Percentiles rank a stretch among this genome's conserved stretches.
phyloP scores from a whole-genome alignment of 1,284 basidiomycete genomes.

The Ganoderma sp. region DNA sequence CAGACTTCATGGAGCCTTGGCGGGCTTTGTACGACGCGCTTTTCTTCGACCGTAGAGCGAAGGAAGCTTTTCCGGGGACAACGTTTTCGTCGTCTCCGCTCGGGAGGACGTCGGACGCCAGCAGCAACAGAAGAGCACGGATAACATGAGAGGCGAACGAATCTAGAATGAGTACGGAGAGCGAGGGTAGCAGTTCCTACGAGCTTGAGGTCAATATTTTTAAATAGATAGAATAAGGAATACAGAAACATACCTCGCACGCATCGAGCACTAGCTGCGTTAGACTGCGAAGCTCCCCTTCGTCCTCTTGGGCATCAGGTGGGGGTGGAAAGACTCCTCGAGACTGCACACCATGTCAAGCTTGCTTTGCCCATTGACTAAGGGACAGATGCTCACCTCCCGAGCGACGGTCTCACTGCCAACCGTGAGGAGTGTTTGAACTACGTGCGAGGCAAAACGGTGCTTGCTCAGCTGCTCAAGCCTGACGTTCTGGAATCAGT shows the following conservation, averaged over 20 bases:
- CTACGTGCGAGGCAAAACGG: constrained; percentile 91
- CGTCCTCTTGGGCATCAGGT: constrained; percentile 51
- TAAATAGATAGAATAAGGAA: constrained; percentile 8
- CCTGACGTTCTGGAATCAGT: constrained; percentile 45
- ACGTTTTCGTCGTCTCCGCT: constrained; percentile 40
- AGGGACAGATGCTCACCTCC: constrained; percentile 62
- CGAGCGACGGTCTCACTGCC: constrained; percentile 78
- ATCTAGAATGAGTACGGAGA: constrained; percentile 75
- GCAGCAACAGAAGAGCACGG: constrained; percentile 76
- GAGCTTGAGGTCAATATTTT: constrained; percentile 14
- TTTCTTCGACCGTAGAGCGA: constrained; percentile 72
- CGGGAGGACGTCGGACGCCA: constrained; percentile 61
- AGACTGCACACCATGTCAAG: constrained; percentile 47
- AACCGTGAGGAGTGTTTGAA: constrained; percentile 83
- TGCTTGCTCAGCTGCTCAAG: constrained; percentile 75
- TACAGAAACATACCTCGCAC: constrained; percentile 58
- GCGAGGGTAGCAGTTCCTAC: constrained; percentile 72
- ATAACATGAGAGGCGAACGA: constrained; percentile 89
- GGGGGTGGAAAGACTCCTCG: constrained; percentile 64
- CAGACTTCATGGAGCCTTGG: constrained; percentile 76
- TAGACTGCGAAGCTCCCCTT: constrained; percentile 76
- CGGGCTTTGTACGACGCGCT: constrained; percentile 77
- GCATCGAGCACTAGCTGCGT: constrained; percentile 70
- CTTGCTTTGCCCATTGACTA: not conserved
- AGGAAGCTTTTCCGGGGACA: constrained; percentile 40